Conservation (phyloP, 345 rosid genomes). For the Erodium maritimum region DNA sequence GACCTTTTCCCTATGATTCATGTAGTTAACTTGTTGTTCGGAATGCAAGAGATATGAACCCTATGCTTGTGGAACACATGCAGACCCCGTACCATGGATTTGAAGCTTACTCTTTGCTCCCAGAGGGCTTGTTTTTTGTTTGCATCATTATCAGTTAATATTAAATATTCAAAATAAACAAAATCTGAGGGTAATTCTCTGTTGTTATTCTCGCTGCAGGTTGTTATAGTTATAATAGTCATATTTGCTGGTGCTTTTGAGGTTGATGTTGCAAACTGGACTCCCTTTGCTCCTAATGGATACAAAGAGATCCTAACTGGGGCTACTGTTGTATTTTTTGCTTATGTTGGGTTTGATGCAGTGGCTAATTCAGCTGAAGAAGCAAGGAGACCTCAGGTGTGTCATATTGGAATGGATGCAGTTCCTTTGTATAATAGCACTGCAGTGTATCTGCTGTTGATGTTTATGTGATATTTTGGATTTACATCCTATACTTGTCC, state of each 20-base stretch:
- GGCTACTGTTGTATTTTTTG: conserved; percentile 88
- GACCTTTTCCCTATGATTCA: too few species aligned
- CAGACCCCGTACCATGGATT: too few species aligned
- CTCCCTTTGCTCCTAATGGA: conserved; percentile 89
- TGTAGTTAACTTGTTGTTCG: too few species aligned
- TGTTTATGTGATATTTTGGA: neutral
- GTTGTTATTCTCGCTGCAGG: conserved; percentile 27
- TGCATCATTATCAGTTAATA: neutral
- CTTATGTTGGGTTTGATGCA: conserved; percentile 97
- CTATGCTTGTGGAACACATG: too few species aligned
- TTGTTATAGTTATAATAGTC: conserved; percentile 69
- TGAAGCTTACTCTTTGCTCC: neutral
- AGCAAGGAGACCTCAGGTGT: conserved; percentile 79
- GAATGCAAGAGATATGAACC: too few species aligned
- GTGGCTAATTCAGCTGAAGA: conserved; percentile 98
- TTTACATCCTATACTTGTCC: neutral
- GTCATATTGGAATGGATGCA: conserved; percentile 6
- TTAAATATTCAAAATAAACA: neutral
- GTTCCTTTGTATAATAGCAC: conserved; percentile 6
- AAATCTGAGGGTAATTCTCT: neutral
- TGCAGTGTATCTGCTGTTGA: neutral
- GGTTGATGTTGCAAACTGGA: conserved; percentile 81
- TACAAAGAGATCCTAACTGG: conserved; percentile 67
- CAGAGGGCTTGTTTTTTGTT: too few species aligned
- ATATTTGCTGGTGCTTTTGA: conserved; percentile 70